phyloP scores from a whole-genome alignment of 2,329 filamentous ascomycete species.

The Xylariaceae sp. region DNA sequence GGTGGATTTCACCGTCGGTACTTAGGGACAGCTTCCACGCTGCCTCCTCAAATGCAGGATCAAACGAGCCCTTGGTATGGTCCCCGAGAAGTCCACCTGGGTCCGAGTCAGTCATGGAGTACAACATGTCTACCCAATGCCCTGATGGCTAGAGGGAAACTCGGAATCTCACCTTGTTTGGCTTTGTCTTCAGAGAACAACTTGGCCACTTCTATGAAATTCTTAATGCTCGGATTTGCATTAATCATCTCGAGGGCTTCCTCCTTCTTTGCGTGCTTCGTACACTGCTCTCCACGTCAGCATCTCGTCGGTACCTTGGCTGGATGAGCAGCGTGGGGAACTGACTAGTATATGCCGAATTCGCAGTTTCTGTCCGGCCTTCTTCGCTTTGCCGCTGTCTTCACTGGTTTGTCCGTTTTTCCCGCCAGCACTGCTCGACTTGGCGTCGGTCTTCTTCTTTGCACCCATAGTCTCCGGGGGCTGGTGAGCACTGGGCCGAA shows the following conservation, averaged over 20 bases:
- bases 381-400: slow-evolving; percentile 13
- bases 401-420: slow-evolving; percentile 11
- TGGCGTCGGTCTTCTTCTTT: slow-evolving; percentile 19
- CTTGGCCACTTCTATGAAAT: slow-evolving; percentile 68
- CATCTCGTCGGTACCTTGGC: background rate
- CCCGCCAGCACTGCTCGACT: slow-evolving; percentile 12
- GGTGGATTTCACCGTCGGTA: slow-evolving; percentile 46
- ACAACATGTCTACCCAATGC: too few species aligned
- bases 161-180: slow-evolving; percentile 42
- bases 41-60: slow-evolving; percentile 63
- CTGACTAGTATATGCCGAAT: slow-evolving; percentile 14
- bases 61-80: slow-evolving; percentile 61
- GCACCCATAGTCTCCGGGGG: slow-evolving; percentile 18
- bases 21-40: slow-evolving; percentile 53
- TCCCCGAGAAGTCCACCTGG: slow-evolving; percentile 66
- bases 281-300: slow-evolving; percentile 41
- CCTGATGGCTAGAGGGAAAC: slow-evolving; percentile 3
- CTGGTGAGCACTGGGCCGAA: too few species aligned
- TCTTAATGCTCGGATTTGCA: slow-evolving; percentile 43
- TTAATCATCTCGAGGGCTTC: slow-evolving; percentile 63
- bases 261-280: slow-evolving; percentile 72
- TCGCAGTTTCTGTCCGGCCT: slow-evolving; percentile 12
- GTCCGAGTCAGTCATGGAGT: too few species aligned
- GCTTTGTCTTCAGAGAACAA: slow-evolving; percentile 74
- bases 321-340: background rate